Conservation (phyloP, 768 basidiomycete species). For the Chalciporus sphaerocephalus region DNA sequence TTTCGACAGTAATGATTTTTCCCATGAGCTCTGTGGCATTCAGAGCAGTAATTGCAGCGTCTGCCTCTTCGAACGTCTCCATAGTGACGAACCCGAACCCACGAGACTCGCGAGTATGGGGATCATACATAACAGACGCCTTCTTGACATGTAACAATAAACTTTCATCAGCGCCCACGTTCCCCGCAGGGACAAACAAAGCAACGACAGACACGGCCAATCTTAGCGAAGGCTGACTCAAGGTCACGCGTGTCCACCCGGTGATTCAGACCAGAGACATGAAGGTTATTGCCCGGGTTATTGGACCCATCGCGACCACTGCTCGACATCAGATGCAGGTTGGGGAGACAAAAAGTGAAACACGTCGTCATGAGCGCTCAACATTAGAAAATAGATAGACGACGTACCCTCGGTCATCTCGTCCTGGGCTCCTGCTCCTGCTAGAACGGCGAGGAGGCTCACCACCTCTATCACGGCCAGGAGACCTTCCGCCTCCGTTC, state of each 20-base stretch:
- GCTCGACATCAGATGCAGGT: neutral
- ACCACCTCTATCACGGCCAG: slow-evolving; percentile 35
- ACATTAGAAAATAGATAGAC: slow-evolving; percentile 2
- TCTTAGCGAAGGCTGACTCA: slow-evolving; percentile 82
- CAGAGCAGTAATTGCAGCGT: slow-evolving; percentile 81
- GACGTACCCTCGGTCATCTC: slow-evolving; percentile 53
- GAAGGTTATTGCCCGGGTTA: slow-evolving; percentile 66
- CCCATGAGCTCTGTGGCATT: slow-evolving; percentile 85
- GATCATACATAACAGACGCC: slow-evolving; percentile 69
- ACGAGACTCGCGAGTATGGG: slow-evolving; percentile 66
- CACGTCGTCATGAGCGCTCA: neutral
- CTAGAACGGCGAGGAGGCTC: slow-evolving; percentile 63
- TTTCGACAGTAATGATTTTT: slow-evolving; percentile 85
- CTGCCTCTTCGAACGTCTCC: slow-evolving; percentile 82
- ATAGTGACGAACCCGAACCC: slow-evolving; percentile 90
- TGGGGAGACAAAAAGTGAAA: neutral
- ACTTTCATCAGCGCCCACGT: slow-evolving; percentile 5
- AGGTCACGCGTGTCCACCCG: slow-evolving; percentile 80
- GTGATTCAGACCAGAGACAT: slow-evolving; percentile 55
- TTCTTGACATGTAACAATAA: slow-evolving; percentile 44
- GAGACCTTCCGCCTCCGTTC: slow-evolving; percentile 46
- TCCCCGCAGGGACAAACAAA: neutral
- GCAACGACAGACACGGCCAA: slow-evolving; percentile 63
- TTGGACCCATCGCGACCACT: slow-evolving; percentile 29
- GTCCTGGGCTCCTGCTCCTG: slow-evolving; percentile 76